These are phyloP conservation scores for Rauvolfia tetraphylla DNA, from an alignment of 257 asterid genomes.

Conservation along the genomic window DNA sequence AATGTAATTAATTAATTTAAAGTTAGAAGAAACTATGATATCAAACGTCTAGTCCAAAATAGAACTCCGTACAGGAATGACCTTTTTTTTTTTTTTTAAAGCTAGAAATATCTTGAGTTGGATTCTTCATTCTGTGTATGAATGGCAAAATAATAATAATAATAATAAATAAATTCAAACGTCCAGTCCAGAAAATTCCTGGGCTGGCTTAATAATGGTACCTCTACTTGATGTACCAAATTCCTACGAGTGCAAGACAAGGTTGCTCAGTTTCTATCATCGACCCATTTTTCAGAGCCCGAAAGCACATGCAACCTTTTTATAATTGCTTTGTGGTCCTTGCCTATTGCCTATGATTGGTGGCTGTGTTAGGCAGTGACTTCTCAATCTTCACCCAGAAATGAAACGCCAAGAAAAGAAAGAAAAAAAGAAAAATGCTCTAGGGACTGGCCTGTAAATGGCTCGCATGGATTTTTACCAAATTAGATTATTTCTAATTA, in stretches of 20 bases:
- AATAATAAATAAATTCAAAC: too few relatives aligned
- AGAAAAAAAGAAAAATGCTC: background rate
- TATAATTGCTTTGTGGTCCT: slow-evolving; percentile 4
- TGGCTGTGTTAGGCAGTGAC: background rate
- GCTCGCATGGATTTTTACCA: background rate
- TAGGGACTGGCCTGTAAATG: background rate
- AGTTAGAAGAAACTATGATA: background rate
- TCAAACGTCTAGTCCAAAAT: background rate
- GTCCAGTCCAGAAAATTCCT: too few relatives aligned
- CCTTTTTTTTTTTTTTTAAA: too few relatives aligned
- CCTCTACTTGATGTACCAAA: background rate
- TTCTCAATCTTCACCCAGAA: background rate
- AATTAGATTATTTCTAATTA: background rate
- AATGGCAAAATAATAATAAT: too few relatives aligned
- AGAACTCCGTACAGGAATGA: too few relatives aligned
- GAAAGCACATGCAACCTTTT: slow-evolving; percentile 7
- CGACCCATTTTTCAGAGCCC: background rate
- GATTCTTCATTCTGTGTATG: too few relatives aligned
- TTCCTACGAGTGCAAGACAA: background rate
- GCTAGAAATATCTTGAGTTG: too few relatives aligned
- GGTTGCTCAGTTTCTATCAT: background rate
- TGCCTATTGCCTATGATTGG: background rate
- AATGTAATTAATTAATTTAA: background rate
- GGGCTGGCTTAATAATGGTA: background rate
- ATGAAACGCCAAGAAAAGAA: background rate